A percentile compares a stretch with the other conserved stretches of the same genome.
phyloP scores from a whole-genome alignment of 345 rosid genomes.

The Carallia pectinifolia region DNA sequence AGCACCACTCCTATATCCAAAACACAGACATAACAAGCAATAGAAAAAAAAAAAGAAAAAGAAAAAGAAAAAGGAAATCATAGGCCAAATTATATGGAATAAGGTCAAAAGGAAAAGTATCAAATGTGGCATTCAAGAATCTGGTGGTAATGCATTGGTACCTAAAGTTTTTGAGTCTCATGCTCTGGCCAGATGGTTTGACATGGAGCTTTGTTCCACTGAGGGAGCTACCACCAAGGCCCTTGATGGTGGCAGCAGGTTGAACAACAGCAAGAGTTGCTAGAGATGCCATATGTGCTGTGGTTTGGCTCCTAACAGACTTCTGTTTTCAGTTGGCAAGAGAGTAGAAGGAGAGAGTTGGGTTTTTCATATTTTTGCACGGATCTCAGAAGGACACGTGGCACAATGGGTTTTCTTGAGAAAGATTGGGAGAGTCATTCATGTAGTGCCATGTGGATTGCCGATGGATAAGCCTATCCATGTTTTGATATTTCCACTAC shows the following conservation, averaged over 20 bases:
- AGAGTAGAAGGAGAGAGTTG: neutral
- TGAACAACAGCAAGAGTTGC: constrained; percentile 61
- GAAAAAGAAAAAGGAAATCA: neutral
- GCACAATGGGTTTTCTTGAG: constrained; percentile 32
- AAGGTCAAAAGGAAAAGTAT: no score
- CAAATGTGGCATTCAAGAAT: no score
- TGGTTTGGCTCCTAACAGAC: neutral
- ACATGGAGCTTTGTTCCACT: constrained; percentile 66
- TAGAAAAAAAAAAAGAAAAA: neutral
- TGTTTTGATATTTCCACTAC: constrained; percentile 11
- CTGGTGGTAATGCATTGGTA: constrained; percentile 8
- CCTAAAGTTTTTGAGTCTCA: constrained; percentile 56
- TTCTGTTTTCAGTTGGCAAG: constrained; percentile 1
- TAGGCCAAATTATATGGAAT: no score
- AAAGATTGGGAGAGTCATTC: constrained; percentile 47
- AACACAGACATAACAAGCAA: neutral
- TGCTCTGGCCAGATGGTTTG: constrained; percentile 59
- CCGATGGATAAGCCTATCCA: constrained; percentile 73
- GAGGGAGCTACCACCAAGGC: constrained; percentile 75
- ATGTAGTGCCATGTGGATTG: constrained; percentile 46
- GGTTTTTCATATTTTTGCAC: constrained; percentile 22
- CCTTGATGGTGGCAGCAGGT: constrained; percentile 63
- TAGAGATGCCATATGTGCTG: constrained; percentile 71
- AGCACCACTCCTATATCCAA: constrained; percentile 45
- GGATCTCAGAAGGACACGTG: constrained; percentile 64